A percentile compares a stretch with the other conserved stretches of the same genome.
phyloP scores from a whole-genome alignment of 2,329 filamentous ascomycete species.

The Talaromyces sp. region DNA sequence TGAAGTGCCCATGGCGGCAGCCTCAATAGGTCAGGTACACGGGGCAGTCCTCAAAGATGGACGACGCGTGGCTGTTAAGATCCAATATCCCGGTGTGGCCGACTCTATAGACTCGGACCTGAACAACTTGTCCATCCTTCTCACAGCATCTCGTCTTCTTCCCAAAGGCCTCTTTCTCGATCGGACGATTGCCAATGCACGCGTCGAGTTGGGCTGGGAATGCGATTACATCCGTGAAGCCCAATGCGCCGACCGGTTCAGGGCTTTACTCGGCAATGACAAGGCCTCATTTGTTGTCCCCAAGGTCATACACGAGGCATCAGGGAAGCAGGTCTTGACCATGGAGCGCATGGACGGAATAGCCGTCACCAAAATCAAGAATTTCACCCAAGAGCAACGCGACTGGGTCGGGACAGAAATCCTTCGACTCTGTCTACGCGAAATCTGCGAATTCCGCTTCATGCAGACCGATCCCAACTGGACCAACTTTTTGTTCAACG shows the following conservation, averaged over 20 bases:
- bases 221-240: constrained; percentile 93
- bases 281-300: constrained; percentile 73
- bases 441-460: constrained; percentile 90
- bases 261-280: constrained; percentile 69
- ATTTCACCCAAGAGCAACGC: constrained; percentile 73
- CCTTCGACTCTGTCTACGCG: constrained; percentile 81
- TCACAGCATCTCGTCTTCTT: constrained; percentile 83
- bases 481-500: constrained; percentile 96
- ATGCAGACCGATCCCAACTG: constrained; percentile 99
- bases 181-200: constrained; percentile 94
- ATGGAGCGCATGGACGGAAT: constrained; percentile 87
- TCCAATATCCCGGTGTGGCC: constrained; percentile 94
- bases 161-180: constrained; percentile 91
- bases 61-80: constrained; percentile 81
- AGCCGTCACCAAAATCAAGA: constrained; percentile 73
- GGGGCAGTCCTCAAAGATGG: constrained; percentile 72
- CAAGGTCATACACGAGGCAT: constrained; percentile 70
- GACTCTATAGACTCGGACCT: constrained; percentile 95
- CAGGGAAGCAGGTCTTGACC: constrained; percentile 79
- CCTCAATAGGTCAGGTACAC: constrained; percentile 96
- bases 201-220: constrained; percentile 90
- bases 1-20: constrained; percentile 87
- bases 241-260: constrained; percentile 70
- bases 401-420: constrained; percentile 97
- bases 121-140: constrained; percentile 83